phyloP scores from a whole-genome alignment of 2,329 filamentous ascomycete species.

The Fusarium sp. region DNA sequence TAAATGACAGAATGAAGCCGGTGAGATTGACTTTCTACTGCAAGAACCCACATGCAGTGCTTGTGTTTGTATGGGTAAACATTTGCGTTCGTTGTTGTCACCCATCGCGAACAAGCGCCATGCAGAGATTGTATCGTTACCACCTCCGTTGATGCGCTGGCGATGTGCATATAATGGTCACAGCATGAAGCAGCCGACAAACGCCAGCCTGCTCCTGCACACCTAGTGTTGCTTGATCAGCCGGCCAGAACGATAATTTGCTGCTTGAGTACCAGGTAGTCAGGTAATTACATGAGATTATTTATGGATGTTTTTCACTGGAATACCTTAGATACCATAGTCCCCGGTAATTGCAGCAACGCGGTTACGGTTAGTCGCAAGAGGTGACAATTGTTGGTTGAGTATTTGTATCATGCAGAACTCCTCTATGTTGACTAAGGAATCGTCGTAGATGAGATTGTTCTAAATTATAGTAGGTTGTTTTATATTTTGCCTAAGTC shows the following conservation, averaged over 20 bases:
- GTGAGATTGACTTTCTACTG: slow-evolving; percentile 24
- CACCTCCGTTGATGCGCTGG: slow-evolving; percentile 32
- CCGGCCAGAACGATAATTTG: slow-evolving; percentile 11
- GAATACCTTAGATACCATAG: background rate
- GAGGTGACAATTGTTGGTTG: background rate
- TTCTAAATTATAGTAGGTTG: too few species aligned
- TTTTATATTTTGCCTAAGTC: too few species aligned
- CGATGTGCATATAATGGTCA: slow-evolving; percentile 26
- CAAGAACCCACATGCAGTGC: slow-evolving; percentile 36
- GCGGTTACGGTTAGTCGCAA: background rate
- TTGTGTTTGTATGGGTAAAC: slow-evolving; percentile 26
- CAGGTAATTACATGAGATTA: background rate
- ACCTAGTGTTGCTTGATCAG: slow-evolving; percentile 24
- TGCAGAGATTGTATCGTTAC: slow-evolving; percentile 4
- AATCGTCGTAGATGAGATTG: background rate
- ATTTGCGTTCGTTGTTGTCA: background rate
- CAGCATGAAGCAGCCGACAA: slow-evolving; percentile 23
- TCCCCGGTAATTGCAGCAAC: too few species aligned
- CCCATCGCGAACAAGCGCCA: slow-evolving; percentile 8
- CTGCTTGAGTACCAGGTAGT: background rate
- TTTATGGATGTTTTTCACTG: background rate
- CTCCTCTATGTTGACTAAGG: background rate
- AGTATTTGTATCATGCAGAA: background rate
- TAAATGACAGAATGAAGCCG: slow-evolving; percentile 26
- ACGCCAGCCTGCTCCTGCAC: background rate